These are phyloP conservation scores for Clitoria ternatea DNA, from an alignment of 306 rosid species.

Conservation along the genomic window DNA sequence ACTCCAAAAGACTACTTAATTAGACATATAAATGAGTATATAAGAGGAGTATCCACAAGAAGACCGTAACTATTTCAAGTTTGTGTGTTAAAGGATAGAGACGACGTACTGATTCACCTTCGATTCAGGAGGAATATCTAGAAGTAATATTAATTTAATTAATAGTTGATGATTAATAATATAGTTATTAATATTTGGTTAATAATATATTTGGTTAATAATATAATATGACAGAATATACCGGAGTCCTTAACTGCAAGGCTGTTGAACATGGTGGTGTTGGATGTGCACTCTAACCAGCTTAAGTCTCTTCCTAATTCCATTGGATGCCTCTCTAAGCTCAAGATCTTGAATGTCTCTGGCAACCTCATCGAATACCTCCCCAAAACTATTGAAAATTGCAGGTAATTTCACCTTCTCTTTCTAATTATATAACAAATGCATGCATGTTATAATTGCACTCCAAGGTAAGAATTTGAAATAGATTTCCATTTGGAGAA, in stretches of 20 bases:
- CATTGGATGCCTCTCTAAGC: constrained; percentile 82
- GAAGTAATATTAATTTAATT: too few species aligned
- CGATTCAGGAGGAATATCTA: too few species aligned
- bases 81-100: too few species aligned
- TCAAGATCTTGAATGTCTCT: constrained; percentile 70
- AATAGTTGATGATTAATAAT: too few species aligned
- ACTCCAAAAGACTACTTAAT: too few species aligned
- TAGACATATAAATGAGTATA: too few species aligned
- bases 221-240: constrained; percentile 42
- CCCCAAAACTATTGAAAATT: constrained; percentile 78
- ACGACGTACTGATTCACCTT: too few species aligned
- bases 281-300: constrained; percentile 91
- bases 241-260: constrained; percentile 84
- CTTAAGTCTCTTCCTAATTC: constrained; percentile 77
- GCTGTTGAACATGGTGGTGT: constrained; percentile 53
- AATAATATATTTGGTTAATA: background rate
- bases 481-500: background rate
- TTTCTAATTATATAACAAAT: background rate
- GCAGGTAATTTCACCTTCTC: constrained; percentile 58
- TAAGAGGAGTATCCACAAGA: too few species aligned
- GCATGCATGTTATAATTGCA: background rate
- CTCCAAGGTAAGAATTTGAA: background rate
- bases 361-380: constrained; percentile 63
- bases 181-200: too few species aligned
- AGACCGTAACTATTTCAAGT: too few species aligned